These are phyloP conservation scores for Schoenoplectus tabernaemontani DNA, from an alignment of 202 grass and related monocot genomes.

Conservation along the genomic window DNA sequence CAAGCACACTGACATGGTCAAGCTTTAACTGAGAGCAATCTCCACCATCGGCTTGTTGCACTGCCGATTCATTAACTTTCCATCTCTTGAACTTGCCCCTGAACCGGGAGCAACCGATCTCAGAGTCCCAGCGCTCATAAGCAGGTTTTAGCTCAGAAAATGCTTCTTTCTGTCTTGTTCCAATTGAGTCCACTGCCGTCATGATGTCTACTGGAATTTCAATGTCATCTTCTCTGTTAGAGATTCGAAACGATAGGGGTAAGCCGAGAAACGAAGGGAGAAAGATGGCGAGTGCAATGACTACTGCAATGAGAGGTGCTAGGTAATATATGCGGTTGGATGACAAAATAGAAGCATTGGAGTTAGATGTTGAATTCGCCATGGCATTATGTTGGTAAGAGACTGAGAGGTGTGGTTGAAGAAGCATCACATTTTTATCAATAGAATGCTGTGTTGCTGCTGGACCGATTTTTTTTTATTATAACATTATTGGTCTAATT, in stretches of 20 bases:
- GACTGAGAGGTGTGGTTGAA: neutral
- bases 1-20: conserved; percentile 6
- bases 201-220: neutral
- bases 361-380: conserved; percentile 2
- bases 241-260: neutral
- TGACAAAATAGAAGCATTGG: neutral
- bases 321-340: conserved; percentile 5
- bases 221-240: neutral
- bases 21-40: conserved; percentile 16
- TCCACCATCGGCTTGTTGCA: neutral
- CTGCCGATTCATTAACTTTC: conserved; percentile 1
- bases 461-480: too few species aligned
- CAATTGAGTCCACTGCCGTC: conserved; percentile 25
- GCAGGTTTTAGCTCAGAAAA: conserved; percentile 7
- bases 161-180: neutral
- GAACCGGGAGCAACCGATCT: neutral
- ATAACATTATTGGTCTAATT: too few species aligned
- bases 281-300: neutral
- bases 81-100: conserved; percentile 8
- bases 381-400: neutral
- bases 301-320: neutral
- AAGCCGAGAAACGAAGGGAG: conserved; percentile 17
- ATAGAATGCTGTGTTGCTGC: neutral
- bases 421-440: neutral
- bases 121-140: conserved; percentile 18